Percentiles rank a stretch among this genome's conserved stretches.
Conservation (phyloP, 495 filamentous ascomycete species). For the Aspergillus homomorphus region DNA sequence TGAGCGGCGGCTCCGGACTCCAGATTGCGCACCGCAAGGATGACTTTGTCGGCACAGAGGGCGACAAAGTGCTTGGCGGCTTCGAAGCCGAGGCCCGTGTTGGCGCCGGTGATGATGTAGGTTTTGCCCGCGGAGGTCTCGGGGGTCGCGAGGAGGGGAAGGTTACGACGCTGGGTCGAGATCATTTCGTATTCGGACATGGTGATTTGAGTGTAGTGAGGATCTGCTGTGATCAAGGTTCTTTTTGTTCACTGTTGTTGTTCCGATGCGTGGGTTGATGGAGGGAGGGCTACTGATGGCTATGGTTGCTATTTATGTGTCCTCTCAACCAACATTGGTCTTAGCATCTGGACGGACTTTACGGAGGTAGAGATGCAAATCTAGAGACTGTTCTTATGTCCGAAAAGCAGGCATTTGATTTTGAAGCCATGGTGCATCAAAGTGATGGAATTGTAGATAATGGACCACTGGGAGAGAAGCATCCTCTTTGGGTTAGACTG, state of each 20-base stretch:
- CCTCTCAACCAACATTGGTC: too few relatives aligned
- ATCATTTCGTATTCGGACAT: not conserved
- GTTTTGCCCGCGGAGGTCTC: constrained; percentile 14
- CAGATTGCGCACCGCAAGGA: constrained; percentile 48
- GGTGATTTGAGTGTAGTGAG: too few relatives aligned
- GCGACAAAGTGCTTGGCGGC: constrained; percentile 20
- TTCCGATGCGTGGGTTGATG: too few relatives aligned
- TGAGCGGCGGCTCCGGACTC: constrained; percentile 40
- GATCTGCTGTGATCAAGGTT: too few relatives aligned
- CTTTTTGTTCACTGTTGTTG: not conserved
- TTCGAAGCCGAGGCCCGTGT: constrained; percentile 31
- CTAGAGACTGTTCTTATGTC: not conserved
- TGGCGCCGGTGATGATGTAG: constrained; percentile 30
- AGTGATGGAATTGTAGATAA: too few relatives aligned
- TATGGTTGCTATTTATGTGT: too few relatives aligned
- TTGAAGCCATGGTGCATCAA: too few relatives aligned
- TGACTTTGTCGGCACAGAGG: constrained; percentile 33
- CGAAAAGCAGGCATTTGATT: not conserved
- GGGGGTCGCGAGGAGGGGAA: not conserved
- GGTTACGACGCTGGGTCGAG: not conserved
- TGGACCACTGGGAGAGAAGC: not conserved
- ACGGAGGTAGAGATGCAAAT: not conserved
- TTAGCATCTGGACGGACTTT: not conserved
- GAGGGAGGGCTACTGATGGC: too few relatives aligned
- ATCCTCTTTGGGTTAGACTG: not conserved